These are phyloP conservation scores for Ascochyta rabiei DNA, from an alignment of 2,329 filamentous ascomycete species.

Conservation along the genomic window DNA sequence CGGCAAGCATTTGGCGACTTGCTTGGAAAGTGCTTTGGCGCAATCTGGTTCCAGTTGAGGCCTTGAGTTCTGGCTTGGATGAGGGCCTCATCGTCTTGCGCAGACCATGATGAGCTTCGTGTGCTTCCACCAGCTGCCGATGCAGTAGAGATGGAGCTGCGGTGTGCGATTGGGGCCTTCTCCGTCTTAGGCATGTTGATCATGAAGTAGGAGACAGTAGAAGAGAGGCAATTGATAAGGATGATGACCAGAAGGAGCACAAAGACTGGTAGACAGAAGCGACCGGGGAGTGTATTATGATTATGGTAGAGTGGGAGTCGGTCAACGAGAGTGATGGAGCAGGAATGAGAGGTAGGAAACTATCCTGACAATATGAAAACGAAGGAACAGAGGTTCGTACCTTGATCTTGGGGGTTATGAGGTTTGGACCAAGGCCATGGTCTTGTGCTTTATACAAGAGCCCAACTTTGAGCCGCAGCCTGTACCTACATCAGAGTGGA, in stretches of 20 bases:
- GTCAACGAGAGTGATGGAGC: conserved; percentile 40
- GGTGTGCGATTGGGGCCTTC: conserved; percentile 38
- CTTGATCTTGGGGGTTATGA: conserved; percentile 36
- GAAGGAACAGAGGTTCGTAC: conserved; percentile 41
- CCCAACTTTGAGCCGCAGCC: conserved; percentile 27
- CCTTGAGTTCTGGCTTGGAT: conserved; percentile 73
- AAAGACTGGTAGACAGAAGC: conserved; percentile 27
- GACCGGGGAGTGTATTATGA: conserved; percentile 40
- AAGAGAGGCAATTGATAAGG: conserved; percentile 21
- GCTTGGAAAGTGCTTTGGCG: conserved; percentile 73
- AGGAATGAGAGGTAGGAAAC: conserved; percentile 43
- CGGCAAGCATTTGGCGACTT: conserved; percentile 85
- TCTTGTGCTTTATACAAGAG: conserved; percentile 41
- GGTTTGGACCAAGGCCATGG: conserved; percentile 22
- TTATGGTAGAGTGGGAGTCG: conserved; percentile 33
- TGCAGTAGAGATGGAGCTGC: conserved; percentile 41
- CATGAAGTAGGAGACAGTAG: conserved; percentile 27
- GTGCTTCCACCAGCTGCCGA: conserved; percentile 38
- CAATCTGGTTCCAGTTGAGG: conserved; percentile 84
- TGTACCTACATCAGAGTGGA: conserved; percentile 33
- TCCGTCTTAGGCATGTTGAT: conserved; percentile 55
- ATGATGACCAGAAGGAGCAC: conserved; percentile 21
- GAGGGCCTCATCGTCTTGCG: conserved; percentile 75
- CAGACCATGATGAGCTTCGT: conserved; percentile 66
- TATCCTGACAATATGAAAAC: conserved; percentile 40